Conservation (phyloP, 2,329 filamentous ascomycete genomes). For the Aspergillus japonicus region DNA sequence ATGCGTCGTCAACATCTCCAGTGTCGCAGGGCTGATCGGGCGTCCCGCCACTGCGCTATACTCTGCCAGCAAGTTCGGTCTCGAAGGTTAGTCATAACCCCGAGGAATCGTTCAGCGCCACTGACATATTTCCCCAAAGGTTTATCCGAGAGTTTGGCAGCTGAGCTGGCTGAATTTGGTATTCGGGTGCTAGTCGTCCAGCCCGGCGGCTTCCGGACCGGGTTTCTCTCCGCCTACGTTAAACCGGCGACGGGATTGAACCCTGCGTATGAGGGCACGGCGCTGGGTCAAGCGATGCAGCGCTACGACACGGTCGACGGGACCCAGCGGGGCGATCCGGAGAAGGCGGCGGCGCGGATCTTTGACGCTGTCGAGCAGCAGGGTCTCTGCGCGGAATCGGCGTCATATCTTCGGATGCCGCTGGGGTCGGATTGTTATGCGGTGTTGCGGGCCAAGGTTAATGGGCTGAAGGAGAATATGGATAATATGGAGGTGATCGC, state of each 20-base stretch:
- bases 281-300: neutral
- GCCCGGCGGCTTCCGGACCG: slow-evolving; percentile 42
- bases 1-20: neutral
- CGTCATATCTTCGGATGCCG: neutral
- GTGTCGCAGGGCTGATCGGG: neutral
- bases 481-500: neutral
- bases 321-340: neutral
- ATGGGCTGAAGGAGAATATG: neutral
- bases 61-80: slow-evolving; percentile 30
- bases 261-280: neutral
- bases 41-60: slow-evolving; percentile 45
- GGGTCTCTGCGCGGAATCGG: neutral
- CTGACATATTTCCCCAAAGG: slow-evolving; percentile 36
- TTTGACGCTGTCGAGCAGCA: neutral
- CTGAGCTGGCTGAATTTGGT: slow-evolving; percentile 47
- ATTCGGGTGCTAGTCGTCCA: slow-evolving; percentile 46
- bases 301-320: neutral
- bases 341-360: neutral
- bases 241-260: neutral
- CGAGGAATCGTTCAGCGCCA: neutral
- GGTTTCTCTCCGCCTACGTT: neutral
- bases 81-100: slow-evolving; percentile 8
- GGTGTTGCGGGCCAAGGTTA: neutral
- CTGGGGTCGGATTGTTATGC: neutral
- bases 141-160: slow-evolving; percentile 44